These are phyloP conservation scores for Salvia rosmarinus DNA, from an alignment of 257 asterid species.

Conservation along the genomic window DNA sequence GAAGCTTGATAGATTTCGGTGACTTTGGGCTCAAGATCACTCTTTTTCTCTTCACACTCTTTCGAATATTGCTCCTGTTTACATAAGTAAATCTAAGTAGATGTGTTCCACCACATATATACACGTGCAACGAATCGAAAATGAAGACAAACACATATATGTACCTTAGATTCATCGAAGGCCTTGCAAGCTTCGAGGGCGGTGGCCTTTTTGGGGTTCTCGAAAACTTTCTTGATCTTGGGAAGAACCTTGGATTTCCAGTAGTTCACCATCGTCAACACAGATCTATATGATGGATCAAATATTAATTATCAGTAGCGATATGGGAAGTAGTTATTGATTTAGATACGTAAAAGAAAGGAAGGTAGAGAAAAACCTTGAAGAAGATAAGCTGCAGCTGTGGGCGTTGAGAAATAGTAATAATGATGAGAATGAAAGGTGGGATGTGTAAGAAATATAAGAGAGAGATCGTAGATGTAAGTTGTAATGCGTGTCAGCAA, in stretches of 20 bases:
- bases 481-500: constrained; percentile 43
- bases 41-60: constrained; percentile 76
- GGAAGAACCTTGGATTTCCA: constrained; percentile 91
- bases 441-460: too few relatives aligned
- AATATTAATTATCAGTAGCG: too few relatives aligned
- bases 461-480: too few relatives aligned
- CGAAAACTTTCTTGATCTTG: constrained; percentile 80
- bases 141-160: too few relatives aligned
- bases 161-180: constrained; percentile 80
- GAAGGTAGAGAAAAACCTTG: neutral
- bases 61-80: too few relatives aligned
- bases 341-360: neutral
- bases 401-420: neutral
- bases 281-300: neutral
- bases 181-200: constrained; percentile 71
- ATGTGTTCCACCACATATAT: too few relatives aligned
- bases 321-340: too few relatives aligned
- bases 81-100: too few relatives aligned
- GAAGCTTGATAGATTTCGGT: constrained; percentile 72
- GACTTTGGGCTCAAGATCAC: constrained; percentile 76
- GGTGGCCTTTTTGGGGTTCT: constrained; percentile 62
- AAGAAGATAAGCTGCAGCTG: too few relatives aligned
- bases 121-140: too few relatives aligned
- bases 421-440: neutral
- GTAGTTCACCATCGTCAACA: constrained; percentile 54